Base-by-base conservation (phyloP, 805 yeast species). In the Clavispora phyllophila region DNA sequence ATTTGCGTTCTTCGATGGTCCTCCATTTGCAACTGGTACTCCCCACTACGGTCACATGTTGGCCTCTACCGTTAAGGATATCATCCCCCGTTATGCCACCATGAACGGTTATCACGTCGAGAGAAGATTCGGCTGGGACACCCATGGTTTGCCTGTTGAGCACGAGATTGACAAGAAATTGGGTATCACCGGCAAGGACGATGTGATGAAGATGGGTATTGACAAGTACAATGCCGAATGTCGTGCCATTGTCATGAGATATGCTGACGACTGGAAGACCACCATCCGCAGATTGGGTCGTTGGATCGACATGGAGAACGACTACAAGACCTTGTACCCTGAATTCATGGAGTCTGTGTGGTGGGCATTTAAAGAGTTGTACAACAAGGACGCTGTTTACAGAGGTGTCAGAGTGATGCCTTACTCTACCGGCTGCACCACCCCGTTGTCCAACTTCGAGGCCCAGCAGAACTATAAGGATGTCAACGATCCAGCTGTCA, bases 51-150 rank as follows among this genome's bases (percentile, higher is more conserved):
- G 99, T 50, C 99, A 93, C 62, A 84, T 93, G 60, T 72, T 93
- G 65, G 95, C 98, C 2, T 93, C 98, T 31, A 93, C 99, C 44
- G 87, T 90, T 58, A 93, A 91, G 67, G 99, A 93, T 70, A 87
- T 93, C 53, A 91, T 93, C 43, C 99, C 99, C 43, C 80, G 99
- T 62, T 93, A 88, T 61, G 98, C 98, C 46, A 86, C 95, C 50
- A 91, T 93, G 99, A 91, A 86, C 56, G 99, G 99, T 17, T 84
- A 80, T 66, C 87, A 84, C 56, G 99, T 93, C 34, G 96, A 87
- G 68, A 87, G 99, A 71, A 80, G 98, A 58, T 93, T 93, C 53
- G 99, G 99, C 49, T 93, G 99, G 99, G 99, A 93, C 69, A 93
- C 99, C 43, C 99, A 93, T 65, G 99, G 99, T 44, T 80, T 93